These are phyloP conservation scores for Niveomyces coronatus DNA, from an alignment of 2,329 filamentous ascomycete species.

Conservation along the genomic window DNA sequence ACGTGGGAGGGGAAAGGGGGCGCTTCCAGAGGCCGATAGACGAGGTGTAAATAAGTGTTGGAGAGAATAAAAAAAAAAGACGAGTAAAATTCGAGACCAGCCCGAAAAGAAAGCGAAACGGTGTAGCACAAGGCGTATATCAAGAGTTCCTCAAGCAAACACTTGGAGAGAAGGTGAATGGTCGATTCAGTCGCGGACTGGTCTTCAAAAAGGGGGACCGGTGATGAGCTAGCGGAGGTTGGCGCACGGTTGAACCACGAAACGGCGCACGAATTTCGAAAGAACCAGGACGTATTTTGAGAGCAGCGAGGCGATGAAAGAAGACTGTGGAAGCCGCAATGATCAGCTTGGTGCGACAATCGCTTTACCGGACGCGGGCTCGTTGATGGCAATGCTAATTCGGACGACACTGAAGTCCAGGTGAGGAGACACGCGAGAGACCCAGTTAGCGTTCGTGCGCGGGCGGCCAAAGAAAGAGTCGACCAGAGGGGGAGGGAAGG, in stretches of 20 bases:
- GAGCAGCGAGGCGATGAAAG: too few species aligned
- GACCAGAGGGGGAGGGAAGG: conserved; percentile 2
- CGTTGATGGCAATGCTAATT: too few species aligned
- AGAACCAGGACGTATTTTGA: too few species aligned
- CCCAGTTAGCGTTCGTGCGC: conserved; percentile 15
- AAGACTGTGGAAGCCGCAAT: too few species aligned
- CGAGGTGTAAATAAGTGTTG: conserved; percentile 20
- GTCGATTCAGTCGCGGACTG: too few species aligned
- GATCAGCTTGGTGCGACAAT: too few species aligned
- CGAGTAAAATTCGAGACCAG: conserved; percentile 34
- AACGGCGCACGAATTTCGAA: too few species aligned
- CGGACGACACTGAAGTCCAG: too few species aligned
- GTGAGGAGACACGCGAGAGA: too few species aligned
- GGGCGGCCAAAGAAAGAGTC: conserved; percentile 13
- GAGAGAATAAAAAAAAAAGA: conserved; percentile 9
- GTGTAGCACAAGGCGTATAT: conserved; percentile 15
- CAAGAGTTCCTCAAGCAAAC: conserved; percentile 36
- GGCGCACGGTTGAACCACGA: too few species aligned
- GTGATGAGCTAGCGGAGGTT: conserved; percentile 15
- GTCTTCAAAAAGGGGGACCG: not conserved
- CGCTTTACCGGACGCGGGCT: too few species aligned
- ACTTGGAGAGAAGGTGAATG: conserved; percentile 21
- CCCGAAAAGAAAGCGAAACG: conserved; percentile 24
- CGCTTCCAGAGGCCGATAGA: conserved; percentile 23
- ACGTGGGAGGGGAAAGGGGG: too few species aligned